These are phyloP conservation scores for Malus asiatica DNA, from an alignment of 306 rosid species.

Conservation along the genomic window DNA sequence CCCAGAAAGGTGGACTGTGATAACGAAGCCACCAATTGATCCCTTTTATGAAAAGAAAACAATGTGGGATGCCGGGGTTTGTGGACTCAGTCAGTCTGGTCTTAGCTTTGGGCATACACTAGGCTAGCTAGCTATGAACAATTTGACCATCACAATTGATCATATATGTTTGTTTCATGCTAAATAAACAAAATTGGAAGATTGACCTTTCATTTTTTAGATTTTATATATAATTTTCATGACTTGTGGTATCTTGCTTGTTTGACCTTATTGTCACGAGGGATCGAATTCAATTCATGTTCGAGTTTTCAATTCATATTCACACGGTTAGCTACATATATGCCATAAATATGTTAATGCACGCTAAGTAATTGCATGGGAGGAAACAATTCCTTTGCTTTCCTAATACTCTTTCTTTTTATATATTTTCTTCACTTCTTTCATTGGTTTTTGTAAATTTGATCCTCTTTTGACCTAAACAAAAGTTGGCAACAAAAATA, in stretches of 20 bases:
- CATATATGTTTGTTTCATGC: background rate
- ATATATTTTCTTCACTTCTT: too few relatives aligned
- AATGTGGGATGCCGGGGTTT: slow-evolving; percentile 7
- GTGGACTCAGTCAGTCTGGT: slow-evolving; percentile 13
- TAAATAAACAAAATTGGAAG: background rate
- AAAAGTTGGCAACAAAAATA: background rate
- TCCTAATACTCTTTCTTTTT: slow-evolving; percentile 28
- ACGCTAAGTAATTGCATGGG: slow-evolving; percentile 48
- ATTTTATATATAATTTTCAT: too few relatives aligned
- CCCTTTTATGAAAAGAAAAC: too few relatives aligned
- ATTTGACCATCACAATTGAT: background rate
- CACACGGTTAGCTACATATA: background rate
- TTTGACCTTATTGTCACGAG: background rate
- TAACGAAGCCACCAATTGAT: too few relatives aligned
- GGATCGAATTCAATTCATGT: background rate
- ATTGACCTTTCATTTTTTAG: background rate
- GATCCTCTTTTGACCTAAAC: background rate
- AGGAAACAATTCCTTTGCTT: slow-evolving; percentile 63
- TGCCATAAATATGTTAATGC: slow-evolving; percentile 20
- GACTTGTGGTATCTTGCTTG: background rate
- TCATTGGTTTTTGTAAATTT: background rate
- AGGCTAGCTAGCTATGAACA: background rate
- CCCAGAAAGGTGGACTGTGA: accelerated
- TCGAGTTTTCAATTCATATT: background rate
- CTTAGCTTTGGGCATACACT: slow-evolving; percentile 12